Base-by-base conservation (phyloP, 2,329 filamentous ascomycete species). In the Ophiognomonia clavigignenti-juglandacearum region DNA sequence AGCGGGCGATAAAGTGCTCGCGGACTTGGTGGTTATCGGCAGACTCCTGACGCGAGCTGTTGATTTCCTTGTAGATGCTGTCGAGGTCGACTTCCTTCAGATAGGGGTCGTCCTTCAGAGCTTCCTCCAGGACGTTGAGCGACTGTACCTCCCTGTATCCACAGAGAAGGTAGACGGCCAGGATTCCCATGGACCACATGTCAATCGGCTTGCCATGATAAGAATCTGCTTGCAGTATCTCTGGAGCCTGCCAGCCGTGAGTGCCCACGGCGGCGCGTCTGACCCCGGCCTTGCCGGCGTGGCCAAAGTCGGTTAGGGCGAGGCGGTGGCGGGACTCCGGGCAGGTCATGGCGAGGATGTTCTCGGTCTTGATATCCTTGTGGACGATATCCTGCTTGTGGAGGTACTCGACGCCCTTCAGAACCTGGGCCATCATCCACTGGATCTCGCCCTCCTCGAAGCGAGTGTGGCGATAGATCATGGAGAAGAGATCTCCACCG, bases 291-390 rank as follows among this genome's bases (percentile, higher is more conserved):
- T 65, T 61, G 35, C 66, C 73, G 2, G 72, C 74, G 36, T 68
- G 68, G 3, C 75, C 75, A 63, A 80, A 73, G 50, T 80, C 76
- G 0, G 74, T 71, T 10, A 80, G 63, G 52, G 75, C 70, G 3
- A 79, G 61, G 8, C 75, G 65, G 42, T 71, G 69, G 3, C 62
- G 60, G 10, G 66, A 59, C 22, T 64, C 67, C 0, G 72, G 71
- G 2, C 71, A 73, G 13, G 66, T 67, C 0, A 69, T 69, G 46
- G 77, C 64, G 10, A 79, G 67, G 4, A 80, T 65, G 34, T 78
- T 79, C 53, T 78, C 74, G 0, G 70, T 73, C 51, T 80, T 79
- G 24, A 79, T 60, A 45, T 80, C 76, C 1, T 75, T 69, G 54
- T 79, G 76, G 0, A 73, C 67, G 6, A 79, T 66, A 0, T 69